phyloP scores from a whole-genome alignment of 306 rosid genomes.

The Lathyrus sativus region DNA sequence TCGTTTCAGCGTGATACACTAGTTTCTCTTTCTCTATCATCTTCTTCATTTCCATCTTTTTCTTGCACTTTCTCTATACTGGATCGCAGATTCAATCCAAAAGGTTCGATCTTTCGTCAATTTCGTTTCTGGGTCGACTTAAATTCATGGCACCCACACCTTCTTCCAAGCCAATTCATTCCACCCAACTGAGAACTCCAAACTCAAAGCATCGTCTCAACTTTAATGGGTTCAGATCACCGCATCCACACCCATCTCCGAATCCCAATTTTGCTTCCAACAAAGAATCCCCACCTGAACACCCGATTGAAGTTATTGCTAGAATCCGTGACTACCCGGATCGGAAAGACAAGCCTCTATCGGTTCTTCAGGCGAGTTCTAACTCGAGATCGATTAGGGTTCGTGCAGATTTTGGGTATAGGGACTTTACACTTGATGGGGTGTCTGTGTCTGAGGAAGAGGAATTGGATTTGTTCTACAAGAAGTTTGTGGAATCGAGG shows the following conservation, averaged over 20 bases:
- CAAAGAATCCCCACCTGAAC: slow-evolving; percentile 66
- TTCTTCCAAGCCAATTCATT: slow-evolving; percentile 67
- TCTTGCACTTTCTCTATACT: slow-evolving; percentile 29
- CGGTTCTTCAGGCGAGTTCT: slow-evolving; percentile 63
- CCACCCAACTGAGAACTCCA: slow-evolving; percentile 64
- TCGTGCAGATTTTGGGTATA: slow-evolving; percentile 87
- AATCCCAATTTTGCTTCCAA: slow-evolving; percentile 39
- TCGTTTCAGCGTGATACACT: background rate
- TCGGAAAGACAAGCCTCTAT: slow-evolving; percentile 67
- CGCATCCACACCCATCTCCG: slow-evolving; percentile 63
- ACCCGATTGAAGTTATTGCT: slow-evolving; percentile 88
- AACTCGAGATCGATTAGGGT: slow-evolving; percentile 63
- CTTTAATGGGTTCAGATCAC: slow-evolving; percentile 53
- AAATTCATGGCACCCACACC: slow-evolving; percentile 88
- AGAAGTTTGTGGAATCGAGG: slow-evolving; percentile 78
- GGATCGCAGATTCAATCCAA: slow-evolving; percentile 23
- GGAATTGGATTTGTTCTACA: slow-evolving; percentile 66
- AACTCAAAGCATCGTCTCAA: slow-evolving; percentile 81
- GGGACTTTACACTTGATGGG: slow-evolving; percentile 94
- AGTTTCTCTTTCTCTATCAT: slow-evolving; percentile 20
- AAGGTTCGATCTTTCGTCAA: slow-evolving; percentile 49
- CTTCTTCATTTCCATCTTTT: slow-evolving; percentile 8
- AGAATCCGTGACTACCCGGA: slow-evolving; percentile 91
- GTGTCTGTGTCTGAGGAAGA: slow-evolving; percentile 86
- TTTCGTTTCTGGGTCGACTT: slow-evolving; percentile 31